Evolutionary conservation across 2,329 filamentous ascomycete genomes (phyloP), one percentile per base, ranked within the genome.

Genomic region (Amylocarpus encephaloides): DNA sequence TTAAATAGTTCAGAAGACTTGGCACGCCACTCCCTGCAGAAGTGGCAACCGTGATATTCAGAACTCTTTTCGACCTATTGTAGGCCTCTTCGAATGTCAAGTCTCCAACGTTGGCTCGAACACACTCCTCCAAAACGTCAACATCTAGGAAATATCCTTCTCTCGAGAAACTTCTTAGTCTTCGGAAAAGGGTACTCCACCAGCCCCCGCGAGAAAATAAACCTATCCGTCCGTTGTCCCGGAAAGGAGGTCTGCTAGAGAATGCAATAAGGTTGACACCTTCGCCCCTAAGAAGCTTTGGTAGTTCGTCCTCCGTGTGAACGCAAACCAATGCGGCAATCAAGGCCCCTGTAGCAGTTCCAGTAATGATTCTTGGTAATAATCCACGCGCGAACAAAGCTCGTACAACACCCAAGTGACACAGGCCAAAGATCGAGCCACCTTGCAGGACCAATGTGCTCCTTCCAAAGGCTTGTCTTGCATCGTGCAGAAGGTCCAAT

Each of bases 51-150:
- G 90, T 95, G 57, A 97, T 96, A 65, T 96, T 96, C 59, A 97
- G 72, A 3, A 95, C 83, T 45, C 89, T 77, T 64, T 93, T 93
- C 35, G 89, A 95, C 54, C 82, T 81, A 46, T 83, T 79, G 63
- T 91, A 95, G 0, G 92, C 92, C 70, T 96, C 92, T 67, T 94
- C 88, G 63, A 97, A 97, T 0, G 91, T 96, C 54, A 95, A 66
- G 61, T 95, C 86, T 9, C 90, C 91, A 12, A 95, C 83, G 59
- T 95, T 95, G 12, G 84, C 82, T 50, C 85, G 79, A 12, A 96
- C 85, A 59, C 88, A 92, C 51, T 91, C 81, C 64, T 94, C 89
- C 41, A 97, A 70, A 9, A 94, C 84, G 36, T 78, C 80, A 3
- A 88, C 81, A 65, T 96, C 90, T 29, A 95, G 76, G 52, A 95